Evolutionary conservation across 176 grass and related monocot genomes (phyloP).

Genomic region (Bothriochloa decipiens): DNA sequence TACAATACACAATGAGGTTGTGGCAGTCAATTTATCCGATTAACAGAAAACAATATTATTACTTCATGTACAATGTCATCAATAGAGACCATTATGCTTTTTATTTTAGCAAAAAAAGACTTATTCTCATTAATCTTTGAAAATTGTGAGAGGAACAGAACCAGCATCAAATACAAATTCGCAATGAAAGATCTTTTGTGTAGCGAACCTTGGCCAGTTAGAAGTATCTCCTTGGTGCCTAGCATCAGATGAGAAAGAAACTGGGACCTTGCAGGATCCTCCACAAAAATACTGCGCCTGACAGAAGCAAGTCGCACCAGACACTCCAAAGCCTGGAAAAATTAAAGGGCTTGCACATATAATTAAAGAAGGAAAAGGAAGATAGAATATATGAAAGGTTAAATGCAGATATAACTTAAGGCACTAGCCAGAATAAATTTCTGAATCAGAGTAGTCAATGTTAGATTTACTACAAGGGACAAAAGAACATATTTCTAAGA

Average conservation of each 20-base stretch:
- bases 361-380: background rate
- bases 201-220: constrained; percentile 89
- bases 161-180: constrained; percentile 32
- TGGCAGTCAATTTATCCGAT: background rate
- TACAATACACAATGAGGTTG: background rate
- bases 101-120: background rate
- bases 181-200: background rate
- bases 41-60: constrained; percentile 11
- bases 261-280: constrained; percentile 77
- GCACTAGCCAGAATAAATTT: constrained; percentile 10
- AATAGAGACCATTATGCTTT: background rate
- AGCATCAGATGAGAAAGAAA: constrained; percentile 93
- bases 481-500: constrained; percentile 13
- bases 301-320: constrained; percentile 97
- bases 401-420: background rate
- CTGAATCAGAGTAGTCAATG: background rate
- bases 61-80: background rate
- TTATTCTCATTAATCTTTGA: background rate
- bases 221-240: constrained; percentile 97
- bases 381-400: constrained; percentile 19
- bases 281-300: constrained; percentile 88
- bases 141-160: background rate
- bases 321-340: constrained; percentile 86
- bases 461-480: constrained; percentile 17
- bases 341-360: constrained; percentile 35